Percentiles rank a stretch among this genome's conserved stretches.
Conservation (phyloP, 2,329 filamentous ascomycete genomes). For the Monilinia fructicola region DNA sequence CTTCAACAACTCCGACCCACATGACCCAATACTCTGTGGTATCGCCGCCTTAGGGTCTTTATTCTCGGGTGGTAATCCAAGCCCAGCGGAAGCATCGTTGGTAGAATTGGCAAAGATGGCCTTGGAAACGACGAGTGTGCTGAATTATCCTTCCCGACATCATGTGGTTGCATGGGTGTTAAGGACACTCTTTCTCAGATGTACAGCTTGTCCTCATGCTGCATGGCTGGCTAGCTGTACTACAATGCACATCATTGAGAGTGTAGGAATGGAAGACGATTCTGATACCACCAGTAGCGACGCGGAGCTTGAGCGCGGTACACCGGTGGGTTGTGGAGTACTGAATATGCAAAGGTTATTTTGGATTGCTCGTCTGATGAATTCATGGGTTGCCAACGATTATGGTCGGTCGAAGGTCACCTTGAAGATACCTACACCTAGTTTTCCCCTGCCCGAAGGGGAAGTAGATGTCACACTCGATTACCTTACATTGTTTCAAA, state of each 20-base stretch:
- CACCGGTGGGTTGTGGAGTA: constrained; percentile 10
- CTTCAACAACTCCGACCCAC: constrained; percentile 30
- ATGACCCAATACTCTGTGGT: constrained; percentile 40
- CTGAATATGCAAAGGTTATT: constrained; percentile 14
- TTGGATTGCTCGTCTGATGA: constrained; percentile 18
- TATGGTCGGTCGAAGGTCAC: constrained; percentile 20
- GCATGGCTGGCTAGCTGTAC: constrained; percentile 37
- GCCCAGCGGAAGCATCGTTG: constrained; percentile 35
- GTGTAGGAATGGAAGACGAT: constrained; percentile 29
- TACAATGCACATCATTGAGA: constrained; percentile 36
- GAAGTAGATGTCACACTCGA: constrained; percentile 13
- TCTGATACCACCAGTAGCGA: not conserved
- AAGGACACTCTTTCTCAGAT: constrained; percentile 35
- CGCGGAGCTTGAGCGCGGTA: not conserved
- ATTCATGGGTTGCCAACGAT: constrained; percentile 21
- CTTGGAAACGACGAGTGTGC: constrained; percentile 29
- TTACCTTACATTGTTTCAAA: constrained; percentile 14
- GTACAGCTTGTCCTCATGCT: constrained; percentile 34
- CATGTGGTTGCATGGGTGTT: constrained; percentile 35
- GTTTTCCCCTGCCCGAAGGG: not conserved
- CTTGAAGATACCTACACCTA: constrained; percentile 13
- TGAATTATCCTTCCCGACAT: constrained; percentile 27
- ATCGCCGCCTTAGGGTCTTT: constrained; percentile 42
- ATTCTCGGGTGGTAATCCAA: constrained; percentile 36
- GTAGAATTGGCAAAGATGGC: constrained; percentile 32